Percentiles rank a stretch among this genome's conserved stretches.
These are phyloP conservation scores for Picea sitchensis DNA, from an alignment of 75 land plant species.

Conservation along the genomic window DNA sequence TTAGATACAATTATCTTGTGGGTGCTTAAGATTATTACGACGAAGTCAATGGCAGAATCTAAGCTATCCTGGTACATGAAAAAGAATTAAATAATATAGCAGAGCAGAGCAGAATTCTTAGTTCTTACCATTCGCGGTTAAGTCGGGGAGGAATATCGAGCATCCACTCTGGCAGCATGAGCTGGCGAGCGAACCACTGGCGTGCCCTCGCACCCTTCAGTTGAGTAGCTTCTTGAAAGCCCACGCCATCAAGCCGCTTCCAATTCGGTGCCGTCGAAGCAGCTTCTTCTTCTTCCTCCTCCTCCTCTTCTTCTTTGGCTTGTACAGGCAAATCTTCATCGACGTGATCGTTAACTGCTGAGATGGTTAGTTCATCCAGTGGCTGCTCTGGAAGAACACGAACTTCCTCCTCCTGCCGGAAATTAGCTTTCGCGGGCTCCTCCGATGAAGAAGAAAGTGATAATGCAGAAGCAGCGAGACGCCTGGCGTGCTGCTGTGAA, in stretches of 20 bases:
- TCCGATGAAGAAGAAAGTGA: slow-evolving; percentile 20
- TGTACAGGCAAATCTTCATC: neutral
- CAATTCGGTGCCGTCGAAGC: neutral
- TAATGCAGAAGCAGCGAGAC: slow-evolving; percentile 62
- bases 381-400: slow-evolving; percentile 4
- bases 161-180: slow-evolving; percentile 99
- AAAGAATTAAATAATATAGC: no score
- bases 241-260: slow-evolving; percentile 15
- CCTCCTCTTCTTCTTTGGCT: slow-evolving; percentile 2
- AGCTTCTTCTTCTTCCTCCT: slow-evolving; percentile 4
- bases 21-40: no score
- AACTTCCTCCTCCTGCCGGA: neutral
- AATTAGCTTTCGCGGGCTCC: neutral
- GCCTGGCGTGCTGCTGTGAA: slow-evolving; percentile 80
- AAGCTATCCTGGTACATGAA: no score
- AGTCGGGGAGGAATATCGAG: slow-evolving; percentile 78
- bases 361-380: slow-evolving; percentile 13
- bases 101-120: no score
- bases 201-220: slow-evolving; percentile 70
- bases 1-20: no score
- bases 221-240: slow-evolving; percentile 52
- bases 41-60: no score
- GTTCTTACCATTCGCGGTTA: slow-evolving; percentile 54
- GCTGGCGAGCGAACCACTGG: slow-evolving; percentile 75
- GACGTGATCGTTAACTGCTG: neutral